phyloP scores from a whole-genome alignment of 116 monocot genomes.

The Phalaenopsis hybrid region DNA sequence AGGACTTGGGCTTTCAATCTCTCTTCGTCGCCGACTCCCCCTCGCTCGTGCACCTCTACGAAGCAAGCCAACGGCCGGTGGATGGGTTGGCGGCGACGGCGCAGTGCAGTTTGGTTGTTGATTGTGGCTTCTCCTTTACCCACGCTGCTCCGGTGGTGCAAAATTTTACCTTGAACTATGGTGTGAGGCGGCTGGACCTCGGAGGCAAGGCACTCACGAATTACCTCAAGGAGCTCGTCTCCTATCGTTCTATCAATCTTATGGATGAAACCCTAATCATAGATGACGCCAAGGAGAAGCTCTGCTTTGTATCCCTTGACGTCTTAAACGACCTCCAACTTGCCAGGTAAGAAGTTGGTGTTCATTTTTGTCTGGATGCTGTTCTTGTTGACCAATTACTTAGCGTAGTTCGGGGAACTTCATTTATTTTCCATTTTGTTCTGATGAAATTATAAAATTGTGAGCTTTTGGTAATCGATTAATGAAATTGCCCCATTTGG shows the following conservation, averaged over 20 bases:
- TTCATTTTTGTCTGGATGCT: background rate
- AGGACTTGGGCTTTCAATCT: constrained; percentile 71
- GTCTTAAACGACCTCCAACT: constrained; percentile 61
- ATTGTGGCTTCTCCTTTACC: constrained; percentile 86
- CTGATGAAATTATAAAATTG: background rate
- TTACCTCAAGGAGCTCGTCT: constrained; percentile 88
- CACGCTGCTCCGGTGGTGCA: constrained; percentile 86
- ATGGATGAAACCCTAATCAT: constrained; percentile 92
- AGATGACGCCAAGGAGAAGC: constrained; percentile 88
- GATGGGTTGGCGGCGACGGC: constrained; percentile 3
- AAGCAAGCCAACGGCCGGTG: constrained; percentile 39
- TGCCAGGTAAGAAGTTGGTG: constrained; percentile 43
- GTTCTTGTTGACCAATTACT: background rate
- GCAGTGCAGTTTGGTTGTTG: constrained; percentile 83
- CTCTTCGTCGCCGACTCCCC: constrained; percentile 73
- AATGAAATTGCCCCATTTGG: background rate
- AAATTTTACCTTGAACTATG: constrained; percentile 84
- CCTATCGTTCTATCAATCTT: constrained; percentile 79
- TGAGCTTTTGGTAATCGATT: background rate
- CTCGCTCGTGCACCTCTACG: constrained; percentile 81
- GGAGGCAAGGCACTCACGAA: constrained; percentile 95
- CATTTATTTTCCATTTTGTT: background rate
- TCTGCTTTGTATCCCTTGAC: constrained; percentile 91
- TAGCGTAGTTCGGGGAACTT: background rate
- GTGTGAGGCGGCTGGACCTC: constrained; percentile 60